A percentile compares a stretch with the other conserved stretches of the same genome.
Conservation (phyloP, 2,329 filamentous ascomycete species). For the Dactylellina haptotyla region DNA sequence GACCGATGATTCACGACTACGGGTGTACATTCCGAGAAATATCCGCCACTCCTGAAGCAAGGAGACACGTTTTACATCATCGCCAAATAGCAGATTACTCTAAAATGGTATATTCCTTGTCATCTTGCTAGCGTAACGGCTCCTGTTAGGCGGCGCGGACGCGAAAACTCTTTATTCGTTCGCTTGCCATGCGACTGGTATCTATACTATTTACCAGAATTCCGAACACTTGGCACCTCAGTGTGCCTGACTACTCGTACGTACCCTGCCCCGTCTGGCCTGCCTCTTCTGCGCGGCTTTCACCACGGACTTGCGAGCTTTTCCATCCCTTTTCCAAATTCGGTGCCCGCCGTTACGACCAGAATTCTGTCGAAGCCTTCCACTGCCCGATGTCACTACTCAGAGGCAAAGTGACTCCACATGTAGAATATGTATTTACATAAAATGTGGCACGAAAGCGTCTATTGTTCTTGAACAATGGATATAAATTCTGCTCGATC, state of each 20-base stretch:
- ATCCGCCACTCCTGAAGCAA: not conserved
- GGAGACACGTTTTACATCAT: not conserved
- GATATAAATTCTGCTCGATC: conserved; percentile 23
- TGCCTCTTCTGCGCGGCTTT: not conserved
- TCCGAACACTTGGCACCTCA: not conserved
- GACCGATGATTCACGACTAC: conserved; percentile 5
- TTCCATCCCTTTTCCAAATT: conserved; percentile 7
- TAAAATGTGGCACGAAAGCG: conserved; percentile 27
- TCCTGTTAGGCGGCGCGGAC: conserved; percentile 14
- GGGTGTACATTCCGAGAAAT: not conserved
- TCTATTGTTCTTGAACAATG: conserved; percentile 46
- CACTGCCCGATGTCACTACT: not conserved
- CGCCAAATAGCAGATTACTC: not conserved
- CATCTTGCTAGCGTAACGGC: not conserved
- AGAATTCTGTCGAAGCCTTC: not conserved
- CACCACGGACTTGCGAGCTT: not conserved
- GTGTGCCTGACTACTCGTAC: conserved; percentile 1
- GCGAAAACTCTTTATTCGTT: not conserved
- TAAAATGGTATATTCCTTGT: conserved; percentile 1
- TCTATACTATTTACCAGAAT: not conserved
- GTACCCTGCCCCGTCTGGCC: conserved; percentile 8
- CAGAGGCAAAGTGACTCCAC: conserved; percentile 6
- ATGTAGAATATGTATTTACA: not conserved
- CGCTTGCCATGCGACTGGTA: not conserved
- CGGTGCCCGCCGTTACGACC: not conserved